Conservation (phyloP, 2,329 filamentous ascomycete species). For the Botrytis deweyae region DNA sequence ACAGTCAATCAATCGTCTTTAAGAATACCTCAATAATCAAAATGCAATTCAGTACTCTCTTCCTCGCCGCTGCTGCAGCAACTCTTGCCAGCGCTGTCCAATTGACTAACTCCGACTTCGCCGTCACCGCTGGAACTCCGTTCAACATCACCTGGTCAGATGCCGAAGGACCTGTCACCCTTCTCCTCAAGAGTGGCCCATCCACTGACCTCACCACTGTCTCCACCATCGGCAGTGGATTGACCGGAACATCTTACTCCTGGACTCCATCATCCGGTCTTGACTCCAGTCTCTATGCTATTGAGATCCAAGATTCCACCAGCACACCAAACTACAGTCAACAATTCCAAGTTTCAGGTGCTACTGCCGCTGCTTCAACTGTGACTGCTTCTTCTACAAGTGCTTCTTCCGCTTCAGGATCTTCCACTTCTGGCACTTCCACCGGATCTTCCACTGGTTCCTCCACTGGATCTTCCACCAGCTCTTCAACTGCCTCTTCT, state of each 20-base stretch:
- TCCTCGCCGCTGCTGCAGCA: constrained; percentile 31
- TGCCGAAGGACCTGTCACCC: constrained; percentile 33
- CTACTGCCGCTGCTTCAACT: constrained; percentile 24
- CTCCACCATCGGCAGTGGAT: constrained; percentile 33
- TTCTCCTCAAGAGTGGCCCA: constrained; percentile 35
- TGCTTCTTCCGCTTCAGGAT: constrained; percentile 22
- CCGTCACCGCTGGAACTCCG: constrained; percentile 29
- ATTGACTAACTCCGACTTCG: constrained; percentile 35
- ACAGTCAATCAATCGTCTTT: background rate
- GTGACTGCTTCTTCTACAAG: constrained; percentile 18
- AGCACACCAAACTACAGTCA: constrained; percentile 32
- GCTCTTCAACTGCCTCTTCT: background rate
- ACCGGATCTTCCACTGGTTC: background rate
- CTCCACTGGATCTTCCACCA: background rate
- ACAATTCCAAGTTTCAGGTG: constrained; percentile 34
- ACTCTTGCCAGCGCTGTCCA: constrained; percentile 29
- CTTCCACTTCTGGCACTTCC: constrained; percentile 11
- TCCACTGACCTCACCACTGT: constrained; percentile 32
- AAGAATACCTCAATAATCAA: constrained; percentile 22
- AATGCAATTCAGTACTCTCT: constrained; percentile 37
- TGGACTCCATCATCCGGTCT: constrained; percentile 32
- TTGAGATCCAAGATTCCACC: constrained; percentile 33
- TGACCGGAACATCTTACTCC: constrained; percentile 26
- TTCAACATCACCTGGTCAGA: constrained; percentile 36
- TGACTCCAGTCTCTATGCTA: constrained; percentile 30